Evolutionary conservation across 2,329 filamentous ascomycete species (phyloP).

Genomic region (Fusarium acutatum): DNA sequence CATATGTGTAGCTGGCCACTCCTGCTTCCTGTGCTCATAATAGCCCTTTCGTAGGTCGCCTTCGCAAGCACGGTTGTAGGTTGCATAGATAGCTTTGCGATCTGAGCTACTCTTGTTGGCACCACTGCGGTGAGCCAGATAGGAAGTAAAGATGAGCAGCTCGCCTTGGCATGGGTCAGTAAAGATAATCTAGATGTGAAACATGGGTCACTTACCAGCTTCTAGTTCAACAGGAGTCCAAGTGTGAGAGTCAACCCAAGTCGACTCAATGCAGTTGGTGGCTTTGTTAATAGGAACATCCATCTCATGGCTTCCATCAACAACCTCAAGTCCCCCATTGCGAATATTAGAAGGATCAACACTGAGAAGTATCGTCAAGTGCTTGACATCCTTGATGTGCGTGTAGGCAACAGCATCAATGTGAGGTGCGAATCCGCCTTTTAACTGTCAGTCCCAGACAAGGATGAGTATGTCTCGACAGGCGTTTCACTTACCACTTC

Average conservation of each 20-base stretch:
- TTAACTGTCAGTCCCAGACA: fast-evolving
- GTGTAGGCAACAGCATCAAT: not conserved
- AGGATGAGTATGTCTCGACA: fast-evolving
- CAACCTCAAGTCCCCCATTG: not conserved
- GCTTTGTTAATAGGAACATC: not conserved
- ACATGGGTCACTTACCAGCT: not conserved
- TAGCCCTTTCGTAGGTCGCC: not conserved
- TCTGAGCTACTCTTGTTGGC: not conserved
- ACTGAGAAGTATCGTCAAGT: not conserved
- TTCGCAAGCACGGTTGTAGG: not conserved
- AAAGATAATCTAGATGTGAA: too few species aligned
- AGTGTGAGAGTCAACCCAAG: not conserved
- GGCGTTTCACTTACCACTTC: not conserved
- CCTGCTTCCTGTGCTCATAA: not conserved
- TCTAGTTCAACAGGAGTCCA: not conserved
- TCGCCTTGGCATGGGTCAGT: not conserved
- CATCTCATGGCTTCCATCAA: not conserved
- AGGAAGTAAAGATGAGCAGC: not conserved
- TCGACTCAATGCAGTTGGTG: not conserved
- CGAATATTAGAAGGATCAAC: not conserved
- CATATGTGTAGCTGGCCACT: not conserved
- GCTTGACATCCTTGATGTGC: not conserved
- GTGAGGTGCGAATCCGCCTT: not conserved
- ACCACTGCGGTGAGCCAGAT: not conserved
- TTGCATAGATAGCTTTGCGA: not conserved